Percentiles rank a stretch among this genome's conserved stretches.
Evolutionary conservation across 2,329 filamentous ascomycete genomes (phyloP).

Genomic region (Fusarium poae): DNA sequence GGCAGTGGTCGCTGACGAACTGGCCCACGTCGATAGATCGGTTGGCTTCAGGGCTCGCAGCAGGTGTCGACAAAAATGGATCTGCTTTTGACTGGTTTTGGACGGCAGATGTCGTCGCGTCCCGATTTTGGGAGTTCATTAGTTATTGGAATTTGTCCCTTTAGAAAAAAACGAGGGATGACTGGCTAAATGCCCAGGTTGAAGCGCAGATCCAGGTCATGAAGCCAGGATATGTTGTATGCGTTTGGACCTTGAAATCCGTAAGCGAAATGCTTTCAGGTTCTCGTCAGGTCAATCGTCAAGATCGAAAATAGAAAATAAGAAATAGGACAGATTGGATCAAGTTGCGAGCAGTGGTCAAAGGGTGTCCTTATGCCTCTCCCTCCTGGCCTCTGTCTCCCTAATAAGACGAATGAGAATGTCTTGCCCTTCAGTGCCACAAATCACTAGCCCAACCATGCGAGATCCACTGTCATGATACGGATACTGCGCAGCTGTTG

Average conservation of each 20-base stretch:
- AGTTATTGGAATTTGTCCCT: conserved; percentile 42
- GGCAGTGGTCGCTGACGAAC: conserved; percentile 33
- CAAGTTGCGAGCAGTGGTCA: conserved; percentile 24
- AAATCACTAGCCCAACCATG: conserved; percentile 37
- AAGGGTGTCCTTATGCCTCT: conserved; percentile 36
- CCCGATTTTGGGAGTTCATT: conserved; percentile 44
- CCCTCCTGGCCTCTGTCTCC: conserved; percentile 26
- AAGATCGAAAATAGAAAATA: conserved; percentile 15
- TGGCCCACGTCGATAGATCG: conserved; percentile 40
- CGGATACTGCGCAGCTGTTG: conserved; percentile 18
- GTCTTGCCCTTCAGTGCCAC: conserved; percentile 40
- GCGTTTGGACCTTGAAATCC: conserved; percentile 23
- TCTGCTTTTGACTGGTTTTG: conserved; percentile 25
- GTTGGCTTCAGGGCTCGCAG: conserved; percentile 30
- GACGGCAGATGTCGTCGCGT: conserved; percentile 46
- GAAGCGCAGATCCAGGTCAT: conserved; percentile 34
- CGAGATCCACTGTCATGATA: conserved; percentile 36
- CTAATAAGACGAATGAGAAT: conserved; percentile 23
- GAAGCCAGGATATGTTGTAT: conserved; percentile 32
- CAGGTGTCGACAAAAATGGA: conserved; percentile 33
- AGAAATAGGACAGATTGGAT: conserved; percentile 38
- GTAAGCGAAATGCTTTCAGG: conserved; percentile 27
- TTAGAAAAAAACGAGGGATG: conserved; percentile 32
- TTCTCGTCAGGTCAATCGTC: conserved; percentile 6
- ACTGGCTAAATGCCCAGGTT: conserved; percentile 29